Conservation (phyloP, 495 filamentous ascomycete species). For the Talaromyces borbonicus region DNA sequence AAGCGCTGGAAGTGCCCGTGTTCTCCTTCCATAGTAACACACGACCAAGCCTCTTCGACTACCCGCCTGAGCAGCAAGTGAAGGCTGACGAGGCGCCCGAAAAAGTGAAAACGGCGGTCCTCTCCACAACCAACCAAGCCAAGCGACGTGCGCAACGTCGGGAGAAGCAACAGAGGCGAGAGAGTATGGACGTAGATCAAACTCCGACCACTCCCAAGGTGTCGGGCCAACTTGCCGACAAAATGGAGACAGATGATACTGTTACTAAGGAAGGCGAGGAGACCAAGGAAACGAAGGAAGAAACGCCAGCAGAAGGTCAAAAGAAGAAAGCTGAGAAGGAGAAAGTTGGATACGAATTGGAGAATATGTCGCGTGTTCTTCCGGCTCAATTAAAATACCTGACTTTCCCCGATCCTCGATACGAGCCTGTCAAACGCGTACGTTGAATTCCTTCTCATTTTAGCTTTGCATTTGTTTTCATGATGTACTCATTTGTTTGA, state of each 20-base stretch:
- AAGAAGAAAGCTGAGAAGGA: conserved; percentile 93
- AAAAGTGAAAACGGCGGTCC: conserved; percentile 89
- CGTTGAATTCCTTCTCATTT: conserved; percentile 18
- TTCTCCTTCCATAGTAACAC: conserved; percentile 96
- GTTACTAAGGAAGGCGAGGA: conserved; percentile 51
- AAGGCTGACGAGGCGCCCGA: conserved; percentile 89
- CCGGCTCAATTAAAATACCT: conserved; percentile 93
- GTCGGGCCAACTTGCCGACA: conserved; percentile 52
- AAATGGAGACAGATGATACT: conserved; percentile 86
- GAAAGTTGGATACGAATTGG: conserved; percentile 88
- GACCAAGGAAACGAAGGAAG: conserved; percentile 50
- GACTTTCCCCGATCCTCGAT: conserved; percentile 74
- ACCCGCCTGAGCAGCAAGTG: conserved; percentile 90
- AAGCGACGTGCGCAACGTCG: conserved; percentile 79
- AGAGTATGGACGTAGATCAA: conserved; percentile 84
- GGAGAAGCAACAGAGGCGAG: conserved; percentile 58
- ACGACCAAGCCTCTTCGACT: conserved; percentile 91
- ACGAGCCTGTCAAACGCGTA: conserved; percentile 94
- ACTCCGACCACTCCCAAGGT: conserved; percentile 70
- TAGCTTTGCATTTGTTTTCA: not conserved
- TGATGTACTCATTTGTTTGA: no score
- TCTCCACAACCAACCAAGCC: conserved; percentile 94
- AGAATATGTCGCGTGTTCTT: conserved; percentile 94
- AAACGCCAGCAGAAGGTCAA: conserved; percentile 32
- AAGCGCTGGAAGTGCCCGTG: conserved; percentile 85